A percentile compares a stretch with the other conserved stretches of the same genome.
phyloP scores from a whole-genome alignment of 2,329 filamentous ascomycete species.

The Arthrobotrys sphaeroides region DNA sequence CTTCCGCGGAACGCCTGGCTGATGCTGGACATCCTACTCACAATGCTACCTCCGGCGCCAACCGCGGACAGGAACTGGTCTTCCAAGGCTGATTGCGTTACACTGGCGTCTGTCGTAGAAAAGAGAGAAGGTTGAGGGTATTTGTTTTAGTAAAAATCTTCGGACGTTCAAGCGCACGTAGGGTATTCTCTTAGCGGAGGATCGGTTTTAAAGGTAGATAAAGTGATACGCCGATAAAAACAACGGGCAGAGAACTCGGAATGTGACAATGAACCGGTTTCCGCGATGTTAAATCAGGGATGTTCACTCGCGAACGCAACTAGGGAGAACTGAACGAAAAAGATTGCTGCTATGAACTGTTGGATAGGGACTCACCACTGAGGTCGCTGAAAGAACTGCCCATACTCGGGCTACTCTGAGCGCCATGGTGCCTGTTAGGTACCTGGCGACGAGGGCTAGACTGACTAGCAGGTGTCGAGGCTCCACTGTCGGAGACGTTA shows the following conservation, averaged over 20 bases:
- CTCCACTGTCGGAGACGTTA: constrained; percentile 63
- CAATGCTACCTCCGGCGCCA: constrained; percentile 69
- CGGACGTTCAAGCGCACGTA: constrained; percentile 20
- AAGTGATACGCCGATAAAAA: neutral
- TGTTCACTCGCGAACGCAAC: neutral
- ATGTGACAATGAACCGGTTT: neutral
- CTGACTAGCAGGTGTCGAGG: constrained; percentile 71
- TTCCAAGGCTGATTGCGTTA: constrained; percentile 81
- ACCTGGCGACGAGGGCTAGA: constrained; percentile 66
- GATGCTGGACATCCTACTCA: constrained; percentile 74
- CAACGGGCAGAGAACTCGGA: neutral
- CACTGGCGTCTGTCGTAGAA: constrained; percentile 72
- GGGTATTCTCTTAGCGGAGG: constrained; percentile 50
- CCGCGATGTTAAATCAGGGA: neutral
- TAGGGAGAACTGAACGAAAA: neutral
- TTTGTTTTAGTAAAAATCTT: constrained; percentile 52
- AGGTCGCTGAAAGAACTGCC: constrained; percentile 87
- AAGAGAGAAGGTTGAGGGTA: constrained; percentile 44
- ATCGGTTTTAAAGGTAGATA: constrained; percentile 39
- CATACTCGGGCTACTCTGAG: constrained; percentile 80
- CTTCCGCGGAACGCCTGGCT: constrained; percentile 65
- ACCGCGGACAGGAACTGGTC: constrained; percentile 79
- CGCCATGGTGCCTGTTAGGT: constrained; percentile 69
- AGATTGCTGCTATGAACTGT: constrained; percentile 43
- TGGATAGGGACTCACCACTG: constrained; percentile 68